Percentiles rank a stretch among this genome's conserved stretches.
phyloP scores from a whole-genome alignment of 192 early-diverging fungal species.

The Entomortierella lignicola region DNA sequence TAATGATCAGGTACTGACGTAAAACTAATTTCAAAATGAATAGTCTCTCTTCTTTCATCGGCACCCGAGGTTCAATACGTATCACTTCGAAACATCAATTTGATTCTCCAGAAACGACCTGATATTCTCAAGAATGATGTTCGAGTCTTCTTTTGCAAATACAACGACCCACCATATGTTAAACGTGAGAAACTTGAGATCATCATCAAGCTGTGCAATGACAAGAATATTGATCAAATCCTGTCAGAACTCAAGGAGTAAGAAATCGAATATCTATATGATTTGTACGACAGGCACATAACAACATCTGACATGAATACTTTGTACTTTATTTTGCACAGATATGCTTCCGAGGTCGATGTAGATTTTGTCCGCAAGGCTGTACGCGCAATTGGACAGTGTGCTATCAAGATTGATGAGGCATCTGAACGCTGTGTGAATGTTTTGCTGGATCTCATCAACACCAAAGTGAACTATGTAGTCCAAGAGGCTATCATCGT shows the following conservation, averaged over 20 bases:
- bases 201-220: conserved; percentile 89
- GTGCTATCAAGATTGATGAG: conserved; percentile 91
- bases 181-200: conserved; percentile 97
- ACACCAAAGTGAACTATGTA: conserved; percentile 87
- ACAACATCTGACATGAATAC: neutral
- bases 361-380: conserved; percentile 96
- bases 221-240: conserved; percentile 92
- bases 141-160: conserved; percentile 97
- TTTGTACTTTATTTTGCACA: conserved; percentile 22
- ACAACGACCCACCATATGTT: conserved; percentile 98
- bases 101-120: conserved; percentile 91
- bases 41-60: conserved; percentile 85
- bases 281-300: too few species aligned
- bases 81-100: conserved; percentile 94
- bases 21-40: neutral
- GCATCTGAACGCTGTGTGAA: conserved; percentile 89
- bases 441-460: conserved; percentile 89
- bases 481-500: conserved; percentile 94
- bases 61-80: conserved; percentile 98
- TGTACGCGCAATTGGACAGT: conserved; percentile 91
- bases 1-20: too few species aligned
- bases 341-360: conserved; percentile 96
- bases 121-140: conserved; percentile 92
- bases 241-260: conserved; percentile 95
- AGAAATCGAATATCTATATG: conserved; percentile 8